Conservation (phyloP, 2,329 filamentous ascomycete species). For the Diaporthe citri region DNA sequence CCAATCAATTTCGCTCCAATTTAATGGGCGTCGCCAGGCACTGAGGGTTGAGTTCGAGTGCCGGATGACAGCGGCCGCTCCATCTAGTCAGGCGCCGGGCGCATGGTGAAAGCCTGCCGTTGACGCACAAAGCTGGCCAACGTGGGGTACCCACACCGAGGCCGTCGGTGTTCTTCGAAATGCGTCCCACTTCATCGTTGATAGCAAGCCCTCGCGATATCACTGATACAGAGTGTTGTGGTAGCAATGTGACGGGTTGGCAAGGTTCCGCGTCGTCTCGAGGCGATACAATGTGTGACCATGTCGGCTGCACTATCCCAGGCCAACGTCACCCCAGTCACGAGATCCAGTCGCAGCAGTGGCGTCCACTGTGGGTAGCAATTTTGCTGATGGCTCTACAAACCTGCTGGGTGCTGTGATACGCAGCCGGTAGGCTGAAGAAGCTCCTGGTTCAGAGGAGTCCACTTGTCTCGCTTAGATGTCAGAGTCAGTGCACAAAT, state of each 20-base stretch:
- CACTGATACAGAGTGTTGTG: not conserved
- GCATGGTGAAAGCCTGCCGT: not conserved
- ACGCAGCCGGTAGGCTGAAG: slow-evolving; percentile 4
- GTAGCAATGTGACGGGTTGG: slow-evolving; percentile 24
- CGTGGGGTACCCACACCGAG: not conserved
- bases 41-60: not conserved
- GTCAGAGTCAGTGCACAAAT: slow-evolving; percentile 3
- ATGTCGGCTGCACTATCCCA: not conserved
- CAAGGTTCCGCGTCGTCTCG: slow-evolving; percentile 1
- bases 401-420: slow-evolving; percentile 11
- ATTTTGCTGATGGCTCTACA: not conserved
- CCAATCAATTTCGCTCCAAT: not conserved
- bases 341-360: slow-evolving; percentile 1
- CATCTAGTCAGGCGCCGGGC: not conserved
- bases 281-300: not conserved
- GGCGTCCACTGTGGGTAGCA: slow-evolving; percentile 8
- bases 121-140: not conserved
- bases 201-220: not conserved
- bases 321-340: slow-evolving; percentile 3
- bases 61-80: not conserved
- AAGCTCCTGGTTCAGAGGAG: not conserved
- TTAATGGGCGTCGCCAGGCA: not conserved
- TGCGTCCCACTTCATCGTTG: not conserved
- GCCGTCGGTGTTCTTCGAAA: not conserved
- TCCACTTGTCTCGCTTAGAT: slow-evolving; percentile 16